Conservation (phyloP, 768 basidiomycete genomes). For the Gymnopilus junonius region DNA sequence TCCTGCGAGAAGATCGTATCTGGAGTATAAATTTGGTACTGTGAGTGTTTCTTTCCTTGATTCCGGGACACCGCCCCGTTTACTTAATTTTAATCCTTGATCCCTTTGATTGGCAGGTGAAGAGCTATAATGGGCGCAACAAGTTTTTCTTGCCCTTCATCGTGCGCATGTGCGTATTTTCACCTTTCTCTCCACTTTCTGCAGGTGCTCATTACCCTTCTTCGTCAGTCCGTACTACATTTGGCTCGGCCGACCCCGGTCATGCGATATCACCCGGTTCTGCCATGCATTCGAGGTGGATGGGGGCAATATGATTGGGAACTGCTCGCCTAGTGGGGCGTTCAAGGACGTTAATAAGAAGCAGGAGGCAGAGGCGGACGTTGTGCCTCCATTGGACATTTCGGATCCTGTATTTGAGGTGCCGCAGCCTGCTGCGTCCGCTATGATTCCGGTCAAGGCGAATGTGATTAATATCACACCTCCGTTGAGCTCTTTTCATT, state of each 20-base stretch:
- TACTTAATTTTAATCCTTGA: neutral
- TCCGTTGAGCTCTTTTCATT: conserved; percentile 67
- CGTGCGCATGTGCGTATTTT: conserved; percentile 53
- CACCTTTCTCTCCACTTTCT: neutral
- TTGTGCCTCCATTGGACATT: neutral
- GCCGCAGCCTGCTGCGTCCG: neutral
- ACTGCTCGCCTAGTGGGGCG: conserved; percentile 43
- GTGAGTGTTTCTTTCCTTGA: conserved; percentile 35
- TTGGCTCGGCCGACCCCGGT: conserved; percentile 72
- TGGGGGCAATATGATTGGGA: conserved; percentile 61
- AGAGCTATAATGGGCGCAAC: conserved; percentile 76
- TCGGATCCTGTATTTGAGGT: neutral
- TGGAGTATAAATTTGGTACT: conserved; percentile 81
- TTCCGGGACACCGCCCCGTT: neutral
- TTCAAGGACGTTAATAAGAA: conserved; percentile 28
- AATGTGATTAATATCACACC: conserved; percentile 53
- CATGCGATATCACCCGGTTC: conserved; percentile 58
- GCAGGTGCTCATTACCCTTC: neutral
- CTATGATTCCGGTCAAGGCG: neutral
- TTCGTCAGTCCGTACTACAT: conserved; percentile 66
- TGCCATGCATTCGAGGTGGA: conserved; percentile 67
- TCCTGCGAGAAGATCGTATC: conserved; percentile 67
- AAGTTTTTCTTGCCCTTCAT: conserved; percentile 69
- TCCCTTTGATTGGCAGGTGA: conserved; percentile 40
- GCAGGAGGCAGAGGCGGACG: conserved; percentile 22